Conservation (phyloP, 257 asterid species). For the Solanum pennellii region DNA sequence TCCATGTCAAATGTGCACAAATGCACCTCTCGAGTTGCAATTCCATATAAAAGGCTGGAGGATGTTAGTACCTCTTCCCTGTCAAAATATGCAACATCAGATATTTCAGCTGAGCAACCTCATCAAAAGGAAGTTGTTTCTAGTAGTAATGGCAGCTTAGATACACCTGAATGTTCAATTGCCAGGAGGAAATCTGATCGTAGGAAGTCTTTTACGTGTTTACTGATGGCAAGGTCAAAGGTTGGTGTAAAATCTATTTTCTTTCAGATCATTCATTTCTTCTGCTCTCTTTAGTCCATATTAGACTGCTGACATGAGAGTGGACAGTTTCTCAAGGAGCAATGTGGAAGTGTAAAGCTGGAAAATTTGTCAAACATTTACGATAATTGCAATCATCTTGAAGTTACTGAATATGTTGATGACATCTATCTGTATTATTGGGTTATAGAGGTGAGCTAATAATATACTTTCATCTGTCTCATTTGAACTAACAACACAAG, state of each 20-base stretch:
- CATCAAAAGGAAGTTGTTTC: slow-evolving; percentile 25
- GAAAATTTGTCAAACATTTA: slow-evolving; percentile 59
- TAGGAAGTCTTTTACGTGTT: slow-evolving; percentile 62
- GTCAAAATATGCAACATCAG: slow-evolving; percentile 24
- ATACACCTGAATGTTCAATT: neutral
- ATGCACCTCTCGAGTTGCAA: slow-evolving; percentile 20
- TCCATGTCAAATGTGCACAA: slow-evolving; percentile 22
- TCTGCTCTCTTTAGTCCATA: neutral
- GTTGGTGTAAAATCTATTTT: slow-evolving; percentile 18
- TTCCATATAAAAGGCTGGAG: slow-evolving; percentile 41
- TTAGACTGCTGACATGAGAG: neutral
- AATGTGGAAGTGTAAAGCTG: slow-evolving; percentile 17
- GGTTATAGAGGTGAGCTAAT: slow-evolving; percentile 74
- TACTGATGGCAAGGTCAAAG: slow-evolving; percentile 63
- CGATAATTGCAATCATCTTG: slow-evolving; percentile 78
- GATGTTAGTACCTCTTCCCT: slow-evolving; percentile 22
- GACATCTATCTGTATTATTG: slow-evolving; percentile 88
- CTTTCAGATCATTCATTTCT: neutral
- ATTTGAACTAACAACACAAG: neutral
- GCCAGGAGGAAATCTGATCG: slow-evolving; percentile 49
- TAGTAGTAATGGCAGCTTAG: slow-evolving; percentile 12
- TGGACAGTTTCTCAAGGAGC: slow-evolving; percentile 32
- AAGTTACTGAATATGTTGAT: slow-evolving; percentile 80
- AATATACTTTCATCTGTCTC: neutral
- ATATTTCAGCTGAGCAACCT: slow-evolving; percentile 25